Evolutionary conservation across 257 asterid species (phyloP).

Genomic region (Forsythia suspensa): DNA sequence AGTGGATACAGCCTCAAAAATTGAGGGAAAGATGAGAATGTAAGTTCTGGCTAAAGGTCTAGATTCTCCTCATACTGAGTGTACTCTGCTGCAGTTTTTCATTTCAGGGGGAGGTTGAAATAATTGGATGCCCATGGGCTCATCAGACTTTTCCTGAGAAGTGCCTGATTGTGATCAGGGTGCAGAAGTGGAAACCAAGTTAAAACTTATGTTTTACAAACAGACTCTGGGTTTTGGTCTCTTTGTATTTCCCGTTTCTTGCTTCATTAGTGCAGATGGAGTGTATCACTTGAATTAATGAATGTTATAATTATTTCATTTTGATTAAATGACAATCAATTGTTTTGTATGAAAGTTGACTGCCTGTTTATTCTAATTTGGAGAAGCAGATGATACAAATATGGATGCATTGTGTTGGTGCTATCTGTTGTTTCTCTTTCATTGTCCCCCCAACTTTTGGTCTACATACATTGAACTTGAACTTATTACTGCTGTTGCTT

Average conservation of each 20-base stretch:
- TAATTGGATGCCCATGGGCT: neutral
- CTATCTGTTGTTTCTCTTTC: neutral
- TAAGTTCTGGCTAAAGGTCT: neutral
- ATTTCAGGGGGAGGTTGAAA: neutral
- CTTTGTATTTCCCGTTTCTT: neutral
- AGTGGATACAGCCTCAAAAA: neutral
- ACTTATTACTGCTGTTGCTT: neutral
- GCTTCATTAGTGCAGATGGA: neutral
- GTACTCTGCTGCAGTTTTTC: neutral
- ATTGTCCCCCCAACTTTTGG: neutral
- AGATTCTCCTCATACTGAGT: neutral
- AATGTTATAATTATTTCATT: neutral
- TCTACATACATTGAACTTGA: neutral
- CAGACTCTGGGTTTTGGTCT: neutral
- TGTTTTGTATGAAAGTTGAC: neutral
- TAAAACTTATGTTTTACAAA: neutral
- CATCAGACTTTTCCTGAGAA: neutral
- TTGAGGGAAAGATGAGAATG: neutral
- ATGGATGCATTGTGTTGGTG: neutral
- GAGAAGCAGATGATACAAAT: neutral
- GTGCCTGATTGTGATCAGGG: slow-evolving; percentile 5
- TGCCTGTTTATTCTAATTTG: neutral
- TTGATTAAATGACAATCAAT: neutral
- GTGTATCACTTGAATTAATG: neutral
- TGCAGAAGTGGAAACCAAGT: neutral